A percentile compares a stretch with the other conserved stretches of the same genome.
phyloP scores from a whole-genome alignment of 164 flowering plant genomes.

The Annona squamosa region DNA sequence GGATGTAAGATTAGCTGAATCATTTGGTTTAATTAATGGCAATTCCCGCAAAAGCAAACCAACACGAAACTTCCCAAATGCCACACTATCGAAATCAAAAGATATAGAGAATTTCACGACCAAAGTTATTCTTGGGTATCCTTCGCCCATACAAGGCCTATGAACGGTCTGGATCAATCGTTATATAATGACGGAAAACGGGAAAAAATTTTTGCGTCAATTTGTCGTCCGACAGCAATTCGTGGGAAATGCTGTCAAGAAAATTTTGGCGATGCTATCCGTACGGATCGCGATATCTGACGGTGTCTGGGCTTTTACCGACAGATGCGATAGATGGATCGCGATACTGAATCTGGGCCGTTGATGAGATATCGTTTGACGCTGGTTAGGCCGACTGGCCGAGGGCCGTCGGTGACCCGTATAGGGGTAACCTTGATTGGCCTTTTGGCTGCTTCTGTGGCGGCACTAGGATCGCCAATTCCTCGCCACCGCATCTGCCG shows the following conservation, averaged over 20 bases:
- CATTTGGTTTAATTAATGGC: too few relatives aligned
- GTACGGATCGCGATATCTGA: conserved; percentile 6
- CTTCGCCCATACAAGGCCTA: not conserved
- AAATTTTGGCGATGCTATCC: not conserved
- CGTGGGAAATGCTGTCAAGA: conserved; percentile 1
- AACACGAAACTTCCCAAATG: too few relatives aligned
- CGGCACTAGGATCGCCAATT: not conserved
- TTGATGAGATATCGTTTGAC: conserved; percentile 3
- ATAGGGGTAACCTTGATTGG: not conserved
- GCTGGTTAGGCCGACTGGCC: not conserved
- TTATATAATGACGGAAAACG: too few relatives aligned
- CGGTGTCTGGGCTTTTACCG: conserved; percentile 7
- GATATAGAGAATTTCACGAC: too few relatives aligned
- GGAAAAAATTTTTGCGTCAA: not conserved
- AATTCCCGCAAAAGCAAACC: too few relatives aligned
- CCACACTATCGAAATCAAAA: too few relatives aligned
- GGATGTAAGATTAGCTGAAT: too few relatives aligned
- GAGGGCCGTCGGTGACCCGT: conserved; percentile 5
- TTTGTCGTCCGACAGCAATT: not conserved
- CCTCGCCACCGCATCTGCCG: not conserved
- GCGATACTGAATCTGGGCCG: not conserved
- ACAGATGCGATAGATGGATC: not conserved
- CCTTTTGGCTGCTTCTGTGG: not conserved
- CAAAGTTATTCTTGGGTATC: not conserved
- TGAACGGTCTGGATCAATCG: not conserved